phyloP scores from a whole-genome alignment of 371 early-diverging fungal species.

The Syncephalastrum sp. region DNA sequence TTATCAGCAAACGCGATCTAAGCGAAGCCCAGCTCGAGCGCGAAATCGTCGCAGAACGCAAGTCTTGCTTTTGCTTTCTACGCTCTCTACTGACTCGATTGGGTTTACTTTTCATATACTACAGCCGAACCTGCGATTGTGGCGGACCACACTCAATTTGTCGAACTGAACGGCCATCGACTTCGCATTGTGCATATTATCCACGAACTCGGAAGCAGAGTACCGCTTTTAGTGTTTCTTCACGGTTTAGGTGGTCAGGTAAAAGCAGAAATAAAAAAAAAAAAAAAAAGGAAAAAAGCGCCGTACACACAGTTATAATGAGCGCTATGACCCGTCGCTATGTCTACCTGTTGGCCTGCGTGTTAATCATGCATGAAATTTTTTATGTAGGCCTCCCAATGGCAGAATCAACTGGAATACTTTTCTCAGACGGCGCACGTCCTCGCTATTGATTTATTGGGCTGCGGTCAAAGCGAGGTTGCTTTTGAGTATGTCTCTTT shows the following conservation, averaged over 20 bases:
- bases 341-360: not conserved
- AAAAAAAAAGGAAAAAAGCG: too few species aligned
- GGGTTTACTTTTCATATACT: not conserved
- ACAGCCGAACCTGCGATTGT: constrained; percentile 44
- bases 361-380: not conserved
- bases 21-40: constrained; percentile 36
- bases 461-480: constrained; percentile 66
- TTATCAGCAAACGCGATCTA: constrained; percentile 36
- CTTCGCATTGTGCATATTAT: constrained; percentile 68
- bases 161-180: constrained; percentile 54
- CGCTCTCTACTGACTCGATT: not conserved
- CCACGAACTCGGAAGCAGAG: constrained; percentile 64
- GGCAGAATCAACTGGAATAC: constrained; percentile 65
- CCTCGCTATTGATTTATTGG: constrained; percentile 65
- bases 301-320: not conserved
- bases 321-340: not conserved
- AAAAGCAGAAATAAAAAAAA: constrained; percentile 5
- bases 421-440: constrained; percentile 69
- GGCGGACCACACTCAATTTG: constrained; percentile 51
- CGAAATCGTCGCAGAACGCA: constrained; percentile 30
- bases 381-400: constrained; percentile 59
- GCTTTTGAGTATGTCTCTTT: constrained; percentile 9
- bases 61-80: constrained; percentile 2
- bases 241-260: constrained; percentile 78
- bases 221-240: constrained; percentile 68